These are phyloP conservation scores for Fusarium pseudonygamai DNA, from an alignment of 2,329 filamentous ascomycete genomes.

Conservation along the genomic window DNA sequence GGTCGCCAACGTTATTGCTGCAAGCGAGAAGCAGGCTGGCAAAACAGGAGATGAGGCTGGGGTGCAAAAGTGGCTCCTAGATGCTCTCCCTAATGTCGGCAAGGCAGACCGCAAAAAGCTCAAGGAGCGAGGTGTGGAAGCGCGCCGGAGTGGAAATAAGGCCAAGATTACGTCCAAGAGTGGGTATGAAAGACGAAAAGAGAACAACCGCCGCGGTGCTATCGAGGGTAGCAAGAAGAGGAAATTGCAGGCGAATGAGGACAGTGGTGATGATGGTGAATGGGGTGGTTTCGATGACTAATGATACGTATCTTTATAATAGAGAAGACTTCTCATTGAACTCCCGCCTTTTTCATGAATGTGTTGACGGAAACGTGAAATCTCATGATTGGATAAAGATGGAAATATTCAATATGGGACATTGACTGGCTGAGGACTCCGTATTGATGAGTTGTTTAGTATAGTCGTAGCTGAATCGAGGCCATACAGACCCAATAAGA, in stretches of 20 bases:
- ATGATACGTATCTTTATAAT: background rate
- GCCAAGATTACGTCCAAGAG: constrained; percentile 85
- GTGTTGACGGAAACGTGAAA: background rate
- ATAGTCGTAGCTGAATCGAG: background rate
- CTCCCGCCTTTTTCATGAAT: constrained; percentile 18
- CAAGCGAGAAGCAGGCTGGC: constrained; percentile 77
- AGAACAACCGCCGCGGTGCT: constrained; percentile 72
- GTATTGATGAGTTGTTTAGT: background rate
- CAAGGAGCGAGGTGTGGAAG: constrained; percentile 83
- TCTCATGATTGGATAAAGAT: background rate
- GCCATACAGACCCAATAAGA: background rate
- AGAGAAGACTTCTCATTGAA: background rate
- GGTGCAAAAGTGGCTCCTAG: constrained; percentile 86
- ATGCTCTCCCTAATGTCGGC: constrained; percentile 82
- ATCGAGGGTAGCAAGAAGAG: constrained; percentile 69
- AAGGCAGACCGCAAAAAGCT: constrained; percentile 87
- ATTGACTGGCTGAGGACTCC: background rate
- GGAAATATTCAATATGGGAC: background rate
- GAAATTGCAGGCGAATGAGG: constrained; percentile 49
- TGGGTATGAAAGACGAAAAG: constrained; percentile 74
- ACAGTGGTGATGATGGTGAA: constrained; percentile 47
- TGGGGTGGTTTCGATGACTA: constrained; percentile 59
- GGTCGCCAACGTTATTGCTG: constrained; percentile 90
- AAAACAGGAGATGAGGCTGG: constrained; percentile 63
- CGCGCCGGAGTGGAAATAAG: constrained; percentile 59